These are phyloP conservation scores for Colletotrichum coccodes DNA, from an alignment of 2,329 filamentous ascomycete species.

Conservation along the genomic window DNA sequence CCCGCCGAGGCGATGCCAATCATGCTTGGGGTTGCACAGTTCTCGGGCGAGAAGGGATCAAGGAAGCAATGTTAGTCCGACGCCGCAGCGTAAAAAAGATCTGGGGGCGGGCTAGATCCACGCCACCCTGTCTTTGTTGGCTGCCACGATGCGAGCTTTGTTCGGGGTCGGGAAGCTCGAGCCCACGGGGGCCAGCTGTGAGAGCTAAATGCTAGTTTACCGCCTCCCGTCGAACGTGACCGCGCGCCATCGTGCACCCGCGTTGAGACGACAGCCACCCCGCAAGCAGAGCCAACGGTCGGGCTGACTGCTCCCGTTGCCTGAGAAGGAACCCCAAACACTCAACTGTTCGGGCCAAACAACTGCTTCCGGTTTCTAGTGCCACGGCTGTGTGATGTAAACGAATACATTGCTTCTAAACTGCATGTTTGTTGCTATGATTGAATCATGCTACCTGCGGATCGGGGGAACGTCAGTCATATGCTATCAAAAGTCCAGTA, in stretches of 20 bases:
- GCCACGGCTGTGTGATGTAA: background rate
- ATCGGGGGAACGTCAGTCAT: background rate
- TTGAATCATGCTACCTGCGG: background rate
- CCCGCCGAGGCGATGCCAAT: background rate
- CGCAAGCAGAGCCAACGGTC: background rate
- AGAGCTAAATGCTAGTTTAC: background rate
- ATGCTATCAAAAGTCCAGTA: conserved; percentile 1
- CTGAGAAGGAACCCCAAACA: background rate
- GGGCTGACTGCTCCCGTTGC: background rate
- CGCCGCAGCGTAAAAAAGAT: background rate
- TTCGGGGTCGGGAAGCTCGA: background rate
- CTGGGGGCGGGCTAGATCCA: background rate
- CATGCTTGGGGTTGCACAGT: background rate
- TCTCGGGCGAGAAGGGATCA: background rate
- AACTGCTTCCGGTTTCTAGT: background rate
- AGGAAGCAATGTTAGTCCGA: background rate
- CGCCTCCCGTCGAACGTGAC: background rate
- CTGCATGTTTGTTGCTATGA: conserved; percentile 14
- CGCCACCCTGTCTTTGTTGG: background rate
- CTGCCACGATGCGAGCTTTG: background rate
- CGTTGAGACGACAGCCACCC: background rate
- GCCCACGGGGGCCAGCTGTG: background rate
- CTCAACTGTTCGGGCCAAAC: background rate
- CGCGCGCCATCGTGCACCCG: background rate
- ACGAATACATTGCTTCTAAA: conserved; percentile 15